Evolutionary conservation across 1,139 yeast genomes (phyloP), one percentile per base, ranked within the genome.

Genomic region (Magnusiomyces tetraspermus): DNA sequence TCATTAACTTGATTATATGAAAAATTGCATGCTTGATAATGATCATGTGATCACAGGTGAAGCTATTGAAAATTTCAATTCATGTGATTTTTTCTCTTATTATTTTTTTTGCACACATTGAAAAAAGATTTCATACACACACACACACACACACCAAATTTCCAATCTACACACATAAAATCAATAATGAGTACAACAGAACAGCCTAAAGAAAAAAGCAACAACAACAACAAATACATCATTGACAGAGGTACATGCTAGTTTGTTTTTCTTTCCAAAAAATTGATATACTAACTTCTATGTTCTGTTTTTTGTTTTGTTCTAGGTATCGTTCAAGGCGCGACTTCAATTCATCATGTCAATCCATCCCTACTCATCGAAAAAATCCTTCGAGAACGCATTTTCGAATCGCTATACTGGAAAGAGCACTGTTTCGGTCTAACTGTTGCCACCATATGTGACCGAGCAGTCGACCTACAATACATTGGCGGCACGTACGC

Each of bases 321-420:
- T 10, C 40, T n/a, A 52, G 76, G 76, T 1, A 52, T 73, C 31
- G 71, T 69, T 1, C 58, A 54, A 2, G 61, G 63, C 10, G 66
- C 66, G 1, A 56, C 54, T 4, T 65, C 68, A 33, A 61, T 71
- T 19, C 76, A 72, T 51, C 72, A 73, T 11, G 62, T 74, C 37
- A 79, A 80, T 60, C 79, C 81, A 42, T 78, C 82, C 0, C 65
- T 74, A 53, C 67, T 82, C 43, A 70, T 85, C 4, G 92, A 84
- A 61, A 82, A 84, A 54, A 84, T 85, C 55, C 70, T 82, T 30
- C 71, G 89, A 51, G 88, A 84, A 59, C 70, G 86, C 40, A 80
- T 85, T 10, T 76, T 77, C 51, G 90, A 83, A 59, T 78, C 85
- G 1, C 61, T 81, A 5, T 85, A 83, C 65, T 85, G 85, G 77